These are phyloP conservation scores for Cyberlindnera mississippiensis DNA, from an alignment of 805 yeast genomes.

Conservation along the genomic window DNA sequence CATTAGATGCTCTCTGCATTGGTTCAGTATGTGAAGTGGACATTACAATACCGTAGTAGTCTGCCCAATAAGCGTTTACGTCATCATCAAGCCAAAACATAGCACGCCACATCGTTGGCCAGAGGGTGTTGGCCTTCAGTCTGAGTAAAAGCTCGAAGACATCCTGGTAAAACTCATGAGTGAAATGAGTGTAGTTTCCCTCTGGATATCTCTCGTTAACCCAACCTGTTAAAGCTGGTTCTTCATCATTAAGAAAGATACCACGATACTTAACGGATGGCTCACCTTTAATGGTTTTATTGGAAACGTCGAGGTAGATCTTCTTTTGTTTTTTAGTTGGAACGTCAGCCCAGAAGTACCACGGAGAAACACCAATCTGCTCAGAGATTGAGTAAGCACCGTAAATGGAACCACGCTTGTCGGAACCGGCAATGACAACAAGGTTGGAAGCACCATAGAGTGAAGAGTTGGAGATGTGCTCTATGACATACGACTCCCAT, in stretches of 20 bases:
- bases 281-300: not conserved
- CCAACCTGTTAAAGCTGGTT: conserved; percentile 15
- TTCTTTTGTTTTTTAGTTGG: conserved; percentile 3
- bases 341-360: conserved; percentile 16
- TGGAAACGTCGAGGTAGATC: conserved; percentile 5
- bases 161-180: conserved; percentile 11
- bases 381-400: conserved; percentile 12
- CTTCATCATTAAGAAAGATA: conserved; percentile 14
- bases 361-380: conserved; percentile 15
- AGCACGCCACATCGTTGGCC: conserved; percentile 17
- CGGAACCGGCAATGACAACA: conserved; percentile 12
- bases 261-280: conserved; percentile 15
- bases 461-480: conserved; percentile 5
- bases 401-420: conserved; percentile 14
- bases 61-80: conserved; percentile 9
- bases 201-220: conserved; percentile 5
- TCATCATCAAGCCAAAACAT: conserved; percentile 13
- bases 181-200: conserved; percentile 12
- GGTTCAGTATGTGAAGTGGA: conserved; percentile 16
- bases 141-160: conserved; percentile 11
- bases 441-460: conserved; percentile 1
- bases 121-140: conserved; percentile 11
- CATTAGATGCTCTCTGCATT: conserved; percentile 14
- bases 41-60: conserved; percentile 14
- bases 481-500: conserved; percentile 12